Percentiles rank a stretch among this genome's conserved stretches.
Evolutionary conservation across 2,329 filamentous ascomycete genomes (phyloP).

Genomic region (Penicillium concentricum): DNA sequence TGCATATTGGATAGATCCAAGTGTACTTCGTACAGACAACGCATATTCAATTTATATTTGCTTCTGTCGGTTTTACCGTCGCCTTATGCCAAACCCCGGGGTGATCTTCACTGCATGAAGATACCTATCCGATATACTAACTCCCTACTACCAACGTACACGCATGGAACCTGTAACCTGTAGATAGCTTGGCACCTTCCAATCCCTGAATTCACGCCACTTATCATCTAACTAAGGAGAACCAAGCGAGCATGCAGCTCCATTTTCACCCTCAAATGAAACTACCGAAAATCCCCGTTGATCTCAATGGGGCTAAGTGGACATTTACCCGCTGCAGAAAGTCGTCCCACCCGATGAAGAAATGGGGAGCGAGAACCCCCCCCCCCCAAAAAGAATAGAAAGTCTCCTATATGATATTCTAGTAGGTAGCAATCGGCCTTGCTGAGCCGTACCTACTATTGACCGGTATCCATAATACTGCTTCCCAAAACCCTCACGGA

Average conservation of each 20-base stretch:
- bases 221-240: neutral
- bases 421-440: neutral
- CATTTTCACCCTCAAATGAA: neutral
- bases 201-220: neutral
- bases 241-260: neutral
- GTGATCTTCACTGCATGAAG: neutral
- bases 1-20: neutral
- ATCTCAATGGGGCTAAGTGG: neutral
- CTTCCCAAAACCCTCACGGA: neutral
- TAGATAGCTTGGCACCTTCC: neutral
- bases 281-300: neutral
- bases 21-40: neutral
- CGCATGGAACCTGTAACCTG: neutral
- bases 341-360: neutral
- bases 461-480: neutral
- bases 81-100: neutral
- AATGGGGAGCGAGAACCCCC: neutral
- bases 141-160: neutral
- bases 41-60: neutral
- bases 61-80: neutral
- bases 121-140: neutral
- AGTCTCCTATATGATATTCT: neutral
- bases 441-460: too few relatives aligned
- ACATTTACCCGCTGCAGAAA: neutral
- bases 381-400: too few relatives aligned